Evolutionary conservation across 345 rosid species (phyloP).

Genomic region (Turritis glabra): DNA sequence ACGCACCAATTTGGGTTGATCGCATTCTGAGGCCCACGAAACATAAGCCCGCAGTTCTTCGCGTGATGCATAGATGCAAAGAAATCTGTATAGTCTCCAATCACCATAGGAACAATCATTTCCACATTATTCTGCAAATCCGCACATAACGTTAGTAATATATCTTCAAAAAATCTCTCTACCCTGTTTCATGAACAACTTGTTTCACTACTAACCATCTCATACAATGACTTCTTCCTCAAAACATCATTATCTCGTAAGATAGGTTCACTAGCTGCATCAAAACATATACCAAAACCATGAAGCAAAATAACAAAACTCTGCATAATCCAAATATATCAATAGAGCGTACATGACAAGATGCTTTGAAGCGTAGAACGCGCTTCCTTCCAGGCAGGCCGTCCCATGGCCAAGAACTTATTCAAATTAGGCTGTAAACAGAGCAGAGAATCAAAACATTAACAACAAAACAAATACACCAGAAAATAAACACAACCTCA

Average conservation of each 20-base stretch:
- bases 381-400: conserved; percentile 98
- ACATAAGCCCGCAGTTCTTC: conserved; percentile 85
- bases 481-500: not conserved
- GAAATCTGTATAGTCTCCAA: conserved; percentile 97
- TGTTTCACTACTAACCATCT: conserved; percentile 51
- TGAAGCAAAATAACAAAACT: conserved; percentile 1
- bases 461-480: conserved; percentile 11
- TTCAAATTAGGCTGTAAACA: conserved; percentile 74
- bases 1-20: conserved; percentile 73
- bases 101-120: conserved; percentile 80
- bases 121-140: conserved; percentile 65
- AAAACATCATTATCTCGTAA: conserved; percentile 71
- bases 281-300: conserved; percentile 29
- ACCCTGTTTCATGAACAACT: not conserved
- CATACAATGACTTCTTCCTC: conserved; percentile 63
- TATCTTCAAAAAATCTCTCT: not conserved
- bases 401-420: conserved; percentile 77
- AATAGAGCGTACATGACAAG: conserved; percentile 58
- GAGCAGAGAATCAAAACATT: conserved; percentile 19
- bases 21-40: conserved; percentile 84
- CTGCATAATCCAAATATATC: not conserved
- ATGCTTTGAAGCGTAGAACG: conserved; percentile 80
- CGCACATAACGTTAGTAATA: conserved; percentile 6
- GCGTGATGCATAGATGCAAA: conserved; percentile 94
- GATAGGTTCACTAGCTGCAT: conserved; percentile 65